A percentile compares a stretch with the other conserved stretches of the same genome.
These are phyloP conservation scores for Termitomyces sp. DNA, from an alignment of 768 basidiomycete genomes.

Conservation along the genomic window DNA sequence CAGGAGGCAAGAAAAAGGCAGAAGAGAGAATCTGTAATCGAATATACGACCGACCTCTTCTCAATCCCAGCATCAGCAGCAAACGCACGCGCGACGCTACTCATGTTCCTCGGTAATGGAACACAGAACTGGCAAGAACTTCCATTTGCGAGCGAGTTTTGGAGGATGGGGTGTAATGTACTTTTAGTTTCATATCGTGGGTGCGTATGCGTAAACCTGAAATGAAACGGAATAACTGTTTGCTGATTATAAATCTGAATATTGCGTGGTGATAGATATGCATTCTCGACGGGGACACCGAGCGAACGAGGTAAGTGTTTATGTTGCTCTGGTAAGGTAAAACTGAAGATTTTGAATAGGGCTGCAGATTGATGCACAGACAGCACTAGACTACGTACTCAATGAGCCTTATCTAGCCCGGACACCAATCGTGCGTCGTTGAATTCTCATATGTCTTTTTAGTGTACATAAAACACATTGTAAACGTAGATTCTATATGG, in stretches of 20 bases:
- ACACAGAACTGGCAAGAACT: neutral
- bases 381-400: neutral
- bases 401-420: neutral
- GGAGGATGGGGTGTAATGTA: neutral
- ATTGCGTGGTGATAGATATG: neutral
- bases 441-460: neutral
- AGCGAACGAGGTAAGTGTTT: neutral
- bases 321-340: neutral
- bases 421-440: neutral
- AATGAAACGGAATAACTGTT: no score
- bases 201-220: neutral
- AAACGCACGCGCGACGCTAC: neutral
- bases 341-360: neutral
- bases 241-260: neutral
- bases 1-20: no score
- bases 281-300: neutral
- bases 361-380: neutral
- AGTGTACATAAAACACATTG: neutral
- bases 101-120: neutral
- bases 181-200: neutral
- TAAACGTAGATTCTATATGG: neutral
- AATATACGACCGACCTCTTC: neutral
- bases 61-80: neutral
- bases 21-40: no score
- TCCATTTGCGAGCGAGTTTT: neutral